These are phyloP conservation scores for Aureobasidium musti DNA, from an alignment of 2,329 filamentous ascomycete genomes.

Conservation along the genomic window DNA sequence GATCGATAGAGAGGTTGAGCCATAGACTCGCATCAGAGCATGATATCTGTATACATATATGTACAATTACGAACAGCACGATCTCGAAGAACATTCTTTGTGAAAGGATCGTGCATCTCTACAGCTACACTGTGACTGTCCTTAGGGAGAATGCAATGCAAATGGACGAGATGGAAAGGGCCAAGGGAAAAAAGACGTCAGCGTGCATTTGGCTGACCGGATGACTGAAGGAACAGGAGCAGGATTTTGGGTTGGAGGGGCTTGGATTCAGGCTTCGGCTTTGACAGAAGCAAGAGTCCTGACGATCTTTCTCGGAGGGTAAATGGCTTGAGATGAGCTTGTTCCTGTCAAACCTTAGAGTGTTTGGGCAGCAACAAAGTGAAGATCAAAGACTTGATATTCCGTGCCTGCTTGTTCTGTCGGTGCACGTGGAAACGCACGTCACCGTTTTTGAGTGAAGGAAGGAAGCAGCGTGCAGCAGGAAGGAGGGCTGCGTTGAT, in stretches of 20 bases:
- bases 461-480: slow-evolving; percentile 10
- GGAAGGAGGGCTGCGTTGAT: slow-evolving; percentile 16
- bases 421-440: slow-evolving; percentile 4
- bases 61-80: neutral
- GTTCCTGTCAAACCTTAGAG: slow-evolving; percentile 15
- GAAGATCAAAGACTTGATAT: slow-evolving; percentile 5
- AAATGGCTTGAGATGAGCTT: slow-evolving; percentile 1
- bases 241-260: neutral
- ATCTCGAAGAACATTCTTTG: too few relatives aligned
- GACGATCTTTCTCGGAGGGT: slow-evolving; percentile 6
- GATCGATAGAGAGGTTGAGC: slow-evolving; percentile 34
- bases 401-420: slow-evolving; percentile 12
- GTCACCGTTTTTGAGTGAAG: slow-evolving; percentile 12
- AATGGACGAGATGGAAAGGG: slow-evolving; percentile 1
- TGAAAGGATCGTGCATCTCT: too few relatives aligned
- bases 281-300: slow-evolving; percentile 21
- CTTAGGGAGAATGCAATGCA: too few relatives aligned
- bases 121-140: too few relatives aligned
- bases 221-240: neutral
- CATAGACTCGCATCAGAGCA: slow-evolving; percentile 24
- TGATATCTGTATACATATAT: neutral
- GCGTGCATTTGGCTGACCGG: slow-evolving; percentile 9
- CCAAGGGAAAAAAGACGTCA: slow-evolving; percentile 9
- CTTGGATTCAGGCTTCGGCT: slow-evolving; percentile 15
- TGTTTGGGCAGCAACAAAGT: slow-evolving; percentile 25